These are phyloP conservation scores for Setaria italica DNA, from an alignment of 202 grass and related monocot genomes.

Conservation along the genomic window DNA sequence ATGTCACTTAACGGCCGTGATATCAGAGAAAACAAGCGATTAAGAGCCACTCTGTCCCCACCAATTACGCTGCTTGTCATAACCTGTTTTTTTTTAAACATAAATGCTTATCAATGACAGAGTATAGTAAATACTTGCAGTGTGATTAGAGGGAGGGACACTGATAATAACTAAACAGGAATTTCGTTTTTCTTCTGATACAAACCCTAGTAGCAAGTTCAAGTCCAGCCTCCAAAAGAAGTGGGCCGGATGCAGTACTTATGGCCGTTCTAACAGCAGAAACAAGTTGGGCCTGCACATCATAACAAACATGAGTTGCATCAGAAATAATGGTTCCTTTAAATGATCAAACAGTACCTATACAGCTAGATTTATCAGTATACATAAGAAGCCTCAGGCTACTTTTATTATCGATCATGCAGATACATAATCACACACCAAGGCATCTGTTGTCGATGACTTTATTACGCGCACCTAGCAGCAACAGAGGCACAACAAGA, in stretches of 20 bases:
- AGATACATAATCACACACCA: conserved; percentile 20
- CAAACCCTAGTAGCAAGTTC: conserved; percentile 86
- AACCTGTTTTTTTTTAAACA: conserved; percentile 65
- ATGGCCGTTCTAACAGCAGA: conserved; percentile 93
- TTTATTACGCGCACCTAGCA: not conserved
- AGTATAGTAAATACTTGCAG: conserved; percentile 7
- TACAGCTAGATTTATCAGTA: conserved; percentile 4
- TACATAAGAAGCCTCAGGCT: not conserved
- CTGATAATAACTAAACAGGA: conserved; percentile 1
- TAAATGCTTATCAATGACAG: conserved; percentile 23
- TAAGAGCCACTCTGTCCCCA: conserved; percentile 85
- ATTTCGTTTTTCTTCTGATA: conserved; percentile 9
- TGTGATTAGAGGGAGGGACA: not conserved
- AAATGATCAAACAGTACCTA: conserved; percentile 25
- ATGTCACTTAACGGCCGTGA: conserved; percentile 84
- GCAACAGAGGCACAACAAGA: not conserved
- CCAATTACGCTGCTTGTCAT: conserved; percentile 90
- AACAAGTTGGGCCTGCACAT: conserved; percentile 95
- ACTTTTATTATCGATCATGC: not conserved
- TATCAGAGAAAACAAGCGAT: conserved; percentile 88
- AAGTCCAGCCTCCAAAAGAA: conserved; percentile 96
- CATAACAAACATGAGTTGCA: conserved; percentile 35
- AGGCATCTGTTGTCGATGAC: not conserved
- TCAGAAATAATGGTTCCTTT: conserved; percentile 22
- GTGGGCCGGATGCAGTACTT: conserved; percentile 75